Evolutionary conservation across 148 eudicot species (phyloP), one percentile per base, ranked within the genome.

Genomic region (Oxyria digyna): DNA sequence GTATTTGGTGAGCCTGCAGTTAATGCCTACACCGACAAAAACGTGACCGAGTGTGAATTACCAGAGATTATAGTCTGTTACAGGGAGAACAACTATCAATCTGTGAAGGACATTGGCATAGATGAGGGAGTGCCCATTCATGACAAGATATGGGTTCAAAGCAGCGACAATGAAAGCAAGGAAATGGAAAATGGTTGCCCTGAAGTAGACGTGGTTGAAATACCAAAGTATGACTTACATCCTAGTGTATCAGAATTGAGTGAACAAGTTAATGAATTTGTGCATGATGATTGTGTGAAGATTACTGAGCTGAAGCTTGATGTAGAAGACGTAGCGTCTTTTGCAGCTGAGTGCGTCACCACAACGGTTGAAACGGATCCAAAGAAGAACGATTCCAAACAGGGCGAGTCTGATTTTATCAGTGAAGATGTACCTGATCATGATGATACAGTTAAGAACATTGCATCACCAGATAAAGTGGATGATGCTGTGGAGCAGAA

Each of bases 61-160:
- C 95, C 95, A 0, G 89, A 83, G 74, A 57, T 83, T 65, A 50
- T 78, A 35, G 83, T 87, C 69, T 83, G 87, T 71, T 85, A 83
- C 71, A 83, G 82, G 66, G 92, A 93, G 74, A 79, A 67, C 31
- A 67, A 72, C 67, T 81, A 59, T 71, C 82, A 85, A 50, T 73
- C 76, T 38, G 85, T 93, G 49, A 88, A 87, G 78, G 96, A 94
- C 80, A 93, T 89, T 63, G 84, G 87, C 62, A 74, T 93, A 46
- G 98, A 90, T 67, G 92, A 88, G 46, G 96, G 96, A 35, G 57
- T 85, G 57, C 82, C 82, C 46, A 43, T 62, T 13, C 73, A 70
- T 62, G 89, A 81, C 37, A 84, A 74, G 75, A 75, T 50, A 55
- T 76, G 80, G 85, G 65, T 77, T 66, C 75, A 79, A 54, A 71